Base-by-base conservation (phyloP, 2,329 filamentous ascomycete species). In the Pochonia chlamydosporia region DNA sequence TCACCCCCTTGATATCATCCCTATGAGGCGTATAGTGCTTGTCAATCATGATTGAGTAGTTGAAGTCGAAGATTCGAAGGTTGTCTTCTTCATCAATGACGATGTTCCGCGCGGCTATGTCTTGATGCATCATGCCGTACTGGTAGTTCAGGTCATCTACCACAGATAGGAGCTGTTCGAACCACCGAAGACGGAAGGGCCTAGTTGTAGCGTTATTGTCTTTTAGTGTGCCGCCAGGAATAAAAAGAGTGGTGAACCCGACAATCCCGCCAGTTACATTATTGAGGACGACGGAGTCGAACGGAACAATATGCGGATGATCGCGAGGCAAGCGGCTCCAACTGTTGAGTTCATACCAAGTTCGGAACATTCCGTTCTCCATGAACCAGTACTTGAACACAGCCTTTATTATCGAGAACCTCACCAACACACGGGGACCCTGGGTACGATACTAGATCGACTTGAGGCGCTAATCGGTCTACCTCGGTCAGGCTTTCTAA, bases 91-190 rank as follows among this genome's bases (percentile, higher is more conserved):
- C 41, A 45, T 70, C 54, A 40, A 71, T 49, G 0, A 71, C 41
- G 3, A 71, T 56, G 46, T 72, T 72, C 20, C 63, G 59, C 4
- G 63, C 49, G 2, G 61, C 59, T 43, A 72, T 57, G 46, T 70
- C 68, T 49, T 68, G 61, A 52, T 71, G 68, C 35, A 57, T 52
- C 31, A 71, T 60, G 24, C 68, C 66, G 30, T 63, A 51, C 30
- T 58, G 46, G 10, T 70, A 53, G 44, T 71, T 70, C 23, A 71
- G 53, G 30, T 63, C 58, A 47, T 71, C 67, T 5, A 70, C 59
- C 2, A 67, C 59, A 0, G 55, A 7, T 1, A 60, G 61, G 1
- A 72, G 61, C 47, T 72, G 67, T 14, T 56, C 49, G 0, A 70
- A 52, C 61, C 64, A 69, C 43, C 60, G 36, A 1, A 71, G 53